Conservation (phyloP, 2,329 filamentous ascomycete genomes). For the Fusarium chlamydosporum region DNA sequence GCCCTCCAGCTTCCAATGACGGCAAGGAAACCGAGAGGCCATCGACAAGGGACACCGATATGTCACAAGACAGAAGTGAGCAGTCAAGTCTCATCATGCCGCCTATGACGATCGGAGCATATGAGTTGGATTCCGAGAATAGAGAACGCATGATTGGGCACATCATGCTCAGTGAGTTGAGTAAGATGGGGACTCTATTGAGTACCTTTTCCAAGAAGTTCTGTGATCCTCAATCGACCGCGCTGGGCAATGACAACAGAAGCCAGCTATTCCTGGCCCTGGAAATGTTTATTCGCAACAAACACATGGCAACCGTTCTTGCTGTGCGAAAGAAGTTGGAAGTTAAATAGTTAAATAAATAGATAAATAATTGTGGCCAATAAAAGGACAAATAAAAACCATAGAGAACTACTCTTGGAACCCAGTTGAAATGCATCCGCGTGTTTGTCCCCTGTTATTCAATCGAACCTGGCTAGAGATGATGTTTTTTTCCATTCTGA, state of each 20-base stretch:
- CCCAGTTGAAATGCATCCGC: too few relatives aligned
- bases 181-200: conserved; percentile 11
- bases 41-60: neutral
- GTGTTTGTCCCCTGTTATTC: too few relatives aligned
- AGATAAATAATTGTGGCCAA: neutral
- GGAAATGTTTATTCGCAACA: conserved; percentile 19
- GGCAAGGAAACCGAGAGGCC: neutral
- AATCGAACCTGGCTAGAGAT: too few relatives aligned
- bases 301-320: conserved; percentile 2
- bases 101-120: conserved; percentile 13
- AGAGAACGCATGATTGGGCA: conserved; percentile 17
- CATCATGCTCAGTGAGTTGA: conserved; percentile 10
- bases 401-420: too few relatives aligned
- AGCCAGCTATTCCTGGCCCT: conserved; percentile 11
- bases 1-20: neutral
- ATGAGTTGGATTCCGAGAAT: conserved; percentile 17
- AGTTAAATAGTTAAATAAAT: conserved; percentile 1
- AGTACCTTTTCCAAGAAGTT: conserved; percentile 15
- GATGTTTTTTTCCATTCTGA: too few relatives aligned
- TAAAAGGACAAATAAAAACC: too few relatives aligned
- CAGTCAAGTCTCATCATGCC: conserved; percentile 9
- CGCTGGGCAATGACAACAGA: conserved; percentile 2
- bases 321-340: conserved; percentile 8
- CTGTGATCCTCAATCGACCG: conserved; percentile 7
- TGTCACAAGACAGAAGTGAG: neutral